Evolutionary conservation across 2,329 filamentous ascomycete species (phyloP).

Genomic region (Paecilomyces sp.): DNA sequence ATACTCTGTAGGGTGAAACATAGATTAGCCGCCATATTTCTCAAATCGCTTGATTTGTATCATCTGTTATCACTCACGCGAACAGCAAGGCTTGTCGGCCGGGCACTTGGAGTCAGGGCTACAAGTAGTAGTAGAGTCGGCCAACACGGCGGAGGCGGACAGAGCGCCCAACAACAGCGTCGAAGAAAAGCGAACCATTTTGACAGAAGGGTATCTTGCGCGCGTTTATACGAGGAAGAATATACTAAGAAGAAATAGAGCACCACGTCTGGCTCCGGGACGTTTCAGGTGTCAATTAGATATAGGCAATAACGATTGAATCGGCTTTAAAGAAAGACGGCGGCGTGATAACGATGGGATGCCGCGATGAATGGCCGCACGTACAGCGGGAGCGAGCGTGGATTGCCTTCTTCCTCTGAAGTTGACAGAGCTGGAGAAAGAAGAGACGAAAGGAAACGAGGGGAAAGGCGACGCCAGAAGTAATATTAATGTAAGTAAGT

Average conservation of each 20-base stretch:
- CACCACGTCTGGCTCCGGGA: background rate
- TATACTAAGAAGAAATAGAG: background rate
- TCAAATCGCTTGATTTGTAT: background rate
- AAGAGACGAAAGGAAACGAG: background rate
- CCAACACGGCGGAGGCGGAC: slow-evolving; percentile 23
- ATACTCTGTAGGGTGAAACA: slow-evolving; percentile 56
- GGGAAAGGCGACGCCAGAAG: background rate
- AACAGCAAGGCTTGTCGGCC: slow-evolving; percentile 66
- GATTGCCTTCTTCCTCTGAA: background rate
- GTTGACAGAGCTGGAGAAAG: background rate
- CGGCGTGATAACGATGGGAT: background rate
- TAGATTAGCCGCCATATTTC: background rate
- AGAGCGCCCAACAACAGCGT: slow-evolving; percentile 26
- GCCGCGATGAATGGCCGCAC: background rate
- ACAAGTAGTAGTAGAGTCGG: slow-evolving; percentile 22
- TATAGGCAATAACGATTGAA: background rate
- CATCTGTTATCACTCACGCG: slow-evolving; percentile 51
- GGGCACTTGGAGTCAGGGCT: slow-evolving; percentile 57
- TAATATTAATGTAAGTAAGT: background rate
- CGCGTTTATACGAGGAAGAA: background rate
- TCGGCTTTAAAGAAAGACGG: background rate
- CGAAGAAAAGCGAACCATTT: slow-evolving; percentile 30
- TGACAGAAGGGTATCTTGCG: slow-evolving; percentile 7
- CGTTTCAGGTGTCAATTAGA: background rate
- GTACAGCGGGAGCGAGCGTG: background rate